Base-by-base conservation (phyloP, 139 green algal genomes). In the Picochlorum sp. region DNA sequence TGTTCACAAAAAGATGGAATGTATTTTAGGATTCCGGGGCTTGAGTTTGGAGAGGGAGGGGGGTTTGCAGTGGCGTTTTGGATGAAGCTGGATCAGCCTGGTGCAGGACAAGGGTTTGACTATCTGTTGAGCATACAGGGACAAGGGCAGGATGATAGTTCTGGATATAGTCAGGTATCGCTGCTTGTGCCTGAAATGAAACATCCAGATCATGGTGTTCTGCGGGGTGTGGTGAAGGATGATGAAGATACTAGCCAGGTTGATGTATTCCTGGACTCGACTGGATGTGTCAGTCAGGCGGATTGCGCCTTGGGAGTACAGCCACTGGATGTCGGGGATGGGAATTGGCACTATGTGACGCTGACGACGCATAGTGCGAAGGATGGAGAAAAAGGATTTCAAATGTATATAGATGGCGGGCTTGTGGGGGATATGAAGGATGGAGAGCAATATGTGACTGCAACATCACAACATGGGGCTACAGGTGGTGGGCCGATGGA, bases 331-430 rank as follows among this genome's bases (percentile, higher is more conserved):
- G 56, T 81, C 6, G 49, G 50, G 33, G 75, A 82, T 55, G 72
- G 67, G 2, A 30, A 57, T 28, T 88, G 81, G 80, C 80, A 88
- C 64, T 81, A 84, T 64, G 12, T 82, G 30, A 81, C 72, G 2
- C 33, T 89, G 14, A 63, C 77, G 33, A 70, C 72, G n/a, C 28
- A 65, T 31, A 8, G 24, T 16, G 59, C 3, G 56, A 63, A n/a
- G n/a, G n/a, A n/a, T n/a, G n/a, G n/a, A n/a, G n/a, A n/a, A n/a
- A n/a, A n/a, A 14, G 79, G 75, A 44, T 81, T 70, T 56, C 44
- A 57, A 32, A 54, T 85, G 33, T 83, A 75, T 35, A 54, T 78
- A 22, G 77, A 83, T 35, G 77, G 77, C 6, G 26, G 26, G 29
- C 35, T 55, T 59, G 33, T 28, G 32, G 50, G 28, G 10, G n/a